Evolutionary conservation across 495 filamentous ascomycete genomes (phyloP), one percentile per base, ranked within the genome.

Genomic region (Daldinia decipiens): DNA sequence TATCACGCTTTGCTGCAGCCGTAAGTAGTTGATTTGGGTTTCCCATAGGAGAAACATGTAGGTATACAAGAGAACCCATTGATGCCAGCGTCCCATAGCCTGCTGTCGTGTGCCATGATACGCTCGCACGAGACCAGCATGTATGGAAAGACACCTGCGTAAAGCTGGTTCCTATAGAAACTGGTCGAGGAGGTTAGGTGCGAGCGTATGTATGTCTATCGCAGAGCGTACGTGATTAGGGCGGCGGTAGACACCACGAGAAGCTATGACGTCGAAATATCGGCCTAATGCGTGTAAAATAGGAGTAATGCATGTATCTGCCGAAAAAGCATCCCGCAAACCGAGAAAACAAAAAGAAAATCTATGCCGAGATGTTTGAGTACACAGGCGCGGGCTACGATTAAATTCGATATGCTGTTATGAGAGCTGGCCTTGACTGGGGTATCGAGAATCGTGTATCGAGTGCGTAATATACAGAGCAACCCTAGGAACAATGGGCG

Each of bases 391-490:
- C 62, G 66, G 51, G 56, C 39, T 26, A 59, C 61, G 67, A 60
- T 67, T n/a, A 59, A 47, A 32, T 58, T 52, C 19, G 61, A 54
- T 70, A 50, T 56, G 29, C 55, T 40, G 54, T 59, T 58, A 52
- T 19, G 24, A 32, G 34, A 40, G 21, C 58, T 59, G 53, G 68
- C 56, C 53, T 60, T 56, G 15, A 51, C 65, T 50, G 63, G 43
- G 38, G 39, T 13, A 59, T 52, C 36, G 59, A 40, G 59, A 60
- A 38, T 53, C 51, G 62, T 66, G 71, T 68, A 72, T 70, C 69
- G 70, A 57, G 67, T 62, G 66, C 61, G 51, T 77, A 76, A 62
- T 76, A 52, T 77, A 76, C 75, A 76, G 63, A 70, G 66, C 67
- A 65, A 32, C 62, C 71, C 59, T 40, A 32, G 34, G 45, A 74